Conservation (phyloP, 768 basidiomycete genomes). For the Pleurotus platypus region DNA sequence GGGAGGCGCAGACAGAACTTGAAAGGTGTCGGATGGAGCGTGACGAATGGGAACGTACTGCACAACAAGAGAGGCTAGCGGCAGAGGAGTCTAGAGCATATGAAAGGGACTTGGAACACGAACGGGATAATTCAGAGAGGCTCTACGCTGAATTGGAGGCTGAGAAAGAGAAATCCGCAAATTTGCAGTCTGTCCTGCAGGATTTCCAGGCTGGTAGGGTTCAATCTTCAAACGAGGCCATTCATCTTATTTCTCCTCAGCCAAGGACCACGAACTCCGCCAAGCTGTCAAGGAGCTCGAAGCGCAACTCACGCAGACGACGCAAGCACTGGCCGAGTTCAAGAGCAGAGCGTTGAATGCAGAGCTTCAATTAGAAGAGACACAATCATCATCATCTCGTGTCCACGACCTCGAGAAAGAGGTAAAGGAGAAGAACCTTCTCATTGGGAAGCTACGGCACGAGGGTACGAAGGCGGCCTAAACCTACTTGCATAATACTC, state of each 20-base stretch:
- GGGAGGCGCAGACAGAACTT: conserved; percentile 81
- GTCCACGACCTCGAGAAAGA: conserved; percentile 82
- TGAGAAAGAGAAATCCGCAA: conserved; percentile 72
- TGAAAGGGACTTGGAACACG: conserved; percentile 62
- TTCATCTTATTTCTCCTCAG: conserved; percentile 34
- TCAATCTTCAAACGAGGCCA: background rate
- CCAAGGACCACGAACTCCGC: conserved; percentile 86
- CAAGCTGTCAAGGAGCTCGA: conserved; percentile 84
- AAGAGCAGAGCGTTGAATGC: conserved; percentile 86
- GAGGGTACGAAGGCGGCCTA: conserved; percentile 57
- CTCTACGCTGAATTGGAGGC: conserved; percentile 55
- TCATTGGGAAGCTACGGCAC: conserved; percentile 93
- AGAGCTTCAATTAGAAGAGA: conserved; percentile 81
- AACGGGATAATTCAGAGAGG: conserved; percentile 54
- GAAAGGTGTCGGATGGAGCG: conserved; percentile 84
- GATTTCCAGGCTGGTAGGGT: conserved; percentile 90
- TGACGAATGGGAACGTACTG: conserved; percentile 51
- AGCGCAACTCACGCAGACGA: conserved; percentile 62
- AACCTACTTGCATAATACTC: background rate
- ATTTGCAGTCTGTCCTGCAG: conserved; percentile 88
- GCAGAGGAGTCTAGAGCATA: conserved; percentile 68
- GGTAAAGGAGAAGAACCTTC: conserved; percentile 90
- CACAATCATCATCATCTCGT: conserved; percentile 58
- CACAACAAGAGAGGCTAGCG: conserved; percentile 59
- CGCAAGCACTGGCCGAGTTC: conserved; percentile 82